A percentile compares a stretch with the other conserved stretches of the same genome.
Evolutionary conservation across 1,139 yeast species (phyloP).

Genomic region (Hyphopichia pseudoburtonii): DNA sequence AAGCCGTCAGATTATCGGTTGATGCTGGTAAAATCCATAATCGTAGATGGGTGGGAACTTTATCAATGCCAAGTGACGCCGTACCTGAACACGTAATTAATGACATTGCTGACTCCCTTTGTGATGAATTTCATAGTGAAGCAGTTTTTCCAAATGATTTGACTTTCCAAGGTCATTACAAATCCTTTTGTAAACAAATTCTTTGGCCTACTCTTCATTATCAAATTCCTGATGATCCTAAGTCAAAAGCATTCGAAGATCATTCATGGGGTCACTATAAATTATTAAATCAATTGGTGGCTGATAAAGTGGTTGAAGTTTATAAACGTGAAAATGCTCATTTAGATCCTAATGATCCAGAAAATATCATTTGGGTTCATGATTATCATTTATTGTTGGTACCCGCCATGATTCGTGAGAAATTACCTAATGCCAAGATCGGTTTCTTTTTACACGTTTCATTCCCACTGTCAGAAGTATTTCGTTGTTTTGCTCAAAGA

Average conservation of each 20-base stretch:
- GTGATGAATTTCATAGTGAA: constrained; percentile 52
- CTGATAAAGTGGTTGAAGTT: constrained; percentile 65
- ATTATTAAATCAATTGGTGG: constrained; percentile 72
- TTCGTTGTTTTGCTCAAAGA: constrained; percentile 90
- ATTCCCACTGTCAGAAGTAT: constrained; percentile 94
- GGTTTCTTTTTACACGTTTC: constrained; percentile 93
- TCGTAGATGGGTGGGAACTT: constrained; percentile 81
- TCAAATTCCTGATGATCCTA: constrained; percentile 94
- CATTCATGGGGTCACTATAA: constrained; percentile 90
- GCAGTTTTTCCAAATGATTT: constrained; percentile 75
- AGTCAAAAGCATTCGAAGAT: constrained; percentile 91
- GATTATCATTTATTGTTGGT: constrained; percentile 89
- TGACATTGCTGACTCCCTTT: constrained; percentile 47
- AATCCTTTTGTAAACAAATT: constrained; percentile 87
- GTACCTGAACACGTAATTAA: constrained; percentile 57
- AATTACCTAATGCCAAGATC: constrained; percentile 79
- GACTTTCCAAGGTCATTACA: constrained; percentile 86
- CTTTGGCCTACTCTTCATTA: constrained; percentile 97
- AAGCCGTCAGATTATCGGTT: constrained; percentile 72
- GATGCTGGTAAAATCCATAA: constrained; percentile 47
- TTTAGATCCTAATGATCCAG: constrained; percentile 40
- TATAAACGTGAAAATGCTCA: constrained; percentile 57
- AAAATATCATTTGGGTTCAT: constrained; percentile 78
- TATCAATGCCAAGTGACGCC: constrained; percentile 88
- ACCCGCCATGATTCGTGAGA: constrained; percentile 77